A percentile compares a stretch with the other conserved stretches of the same genome.
These are phyloP conservation scores for Datura wrightii DNA, from an alignment of 257 asterid species.

Conservation along the genomic window DNA sequence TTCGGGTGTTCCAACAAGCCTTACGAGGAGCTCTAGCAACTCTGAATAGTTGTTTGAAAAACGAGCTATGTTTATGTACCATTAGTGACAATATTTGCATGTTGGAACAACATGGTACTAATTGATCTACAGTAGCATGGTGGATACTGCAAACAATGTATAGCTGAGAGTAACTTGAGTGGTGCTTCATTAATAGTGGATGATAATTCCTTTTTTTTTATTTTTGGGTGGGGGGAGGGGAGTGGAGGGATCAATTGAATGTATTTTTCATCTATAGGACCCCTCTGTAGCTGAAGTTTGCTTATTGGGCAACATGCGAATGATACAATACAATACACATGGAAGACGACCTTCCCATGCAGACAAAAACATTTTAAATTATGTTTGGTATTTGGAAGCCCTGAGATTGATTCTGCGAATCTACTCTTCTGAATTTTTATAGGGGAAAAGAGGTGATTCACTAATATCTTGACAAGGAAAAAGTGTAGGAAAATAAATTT, in stretches of 20 bases:
- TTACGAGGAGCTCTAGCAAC: too few species aligned
- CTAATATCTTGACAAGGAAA: background rate
- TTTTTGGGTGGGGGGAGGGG: background rate
- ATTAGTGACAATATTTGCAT: too few species aligned
- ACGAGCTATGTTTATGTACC: too few species aligned
- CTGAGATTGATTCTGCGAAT: background rate
- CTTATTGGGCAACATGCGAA: background rate
- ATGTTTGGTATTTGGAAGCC: constrained; percentile 4
- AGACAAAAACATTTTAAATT: background rate
- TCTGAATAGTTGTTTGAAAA: too few species aligned
- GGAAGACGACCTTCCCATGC: background rate
- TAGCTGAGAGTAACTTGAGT: constrained; percentile 13
- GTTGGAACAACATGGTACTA: background rate
- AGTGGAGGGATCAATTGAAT: background rate
- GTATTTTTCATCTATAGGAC: background rate
- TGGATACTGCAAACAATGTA: background rate
- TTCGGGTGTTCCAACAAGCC: background rate
- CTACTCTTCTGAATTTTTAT: background rate
- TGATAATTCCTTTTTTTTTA: background rate
- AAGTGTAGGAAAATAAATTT: background rate
- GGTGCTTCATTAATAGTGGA: background rate
- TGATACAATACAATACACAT: background rate
- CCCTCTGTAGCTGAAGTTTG: background rate
- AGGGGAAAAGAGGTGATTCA: background rate
- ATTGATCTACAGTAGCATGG: background rate